Percentiles rank a stretch among this genome's conserved stretches.
phyloP scores from a whole-genome alignment of 139 green algal genomes.

The Coccomyxa sp. region DNA sequence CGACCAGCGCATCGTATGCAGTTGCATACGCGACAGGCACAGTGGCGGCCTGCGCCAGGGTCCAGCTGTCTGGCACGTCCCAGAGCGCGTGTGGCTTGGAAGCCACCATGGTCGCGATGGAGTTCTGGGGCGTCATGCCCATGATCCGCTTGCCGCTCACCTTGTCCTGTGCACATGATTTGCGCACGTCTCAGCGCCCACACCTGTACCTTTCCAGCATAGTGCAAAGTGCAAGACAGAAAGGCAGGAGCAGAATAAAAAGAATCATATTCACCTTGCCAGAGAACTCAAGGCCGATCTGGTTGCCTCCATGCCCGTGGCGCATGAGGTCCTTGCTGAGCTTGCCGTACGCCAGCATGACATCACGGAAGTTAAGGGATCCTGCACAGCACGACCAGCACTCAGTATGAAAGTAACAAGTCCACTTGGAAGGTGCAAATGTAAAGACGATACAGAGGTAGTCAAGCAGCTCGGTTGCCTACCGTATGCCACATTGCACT shows the following conservation, averaged over 20 bases:
- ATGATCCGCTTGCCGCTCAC: background rate
- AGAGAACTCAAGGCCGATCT: constrained; percentile 7
- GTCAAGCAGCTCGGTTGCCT: background rate
- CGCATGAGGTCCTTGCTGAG: background rate
- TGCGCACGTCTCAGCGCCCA: background rate
- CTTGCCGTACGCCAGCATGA: constrained; percentile 9
- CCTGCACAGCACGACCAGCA: background rate
- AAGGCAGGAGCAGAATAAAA: background rate
- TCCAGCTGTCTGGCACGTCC: constrained; percentile 5
- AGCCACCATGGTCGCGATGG: background rate
- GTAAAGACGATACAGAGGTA: background rate
- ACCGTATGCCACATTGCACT: constrained; percentile 1
- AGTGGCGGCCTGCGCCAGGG: background rate
- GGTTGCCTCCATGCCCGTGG: background rate
- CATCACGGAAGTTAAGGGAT: constrained; percentile 5
- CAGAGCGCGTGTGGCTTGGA: background rate
- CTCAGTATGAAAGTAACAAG: no score
- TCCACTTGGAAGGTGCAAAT: no score
- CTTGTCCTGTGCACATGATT: background rate
- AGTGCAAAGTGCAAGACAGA: background rate
- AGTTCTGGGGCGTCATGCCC: background rate
- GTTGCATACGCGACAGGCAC: constrained; percentile 1
- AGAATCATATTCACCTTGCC: background rate
- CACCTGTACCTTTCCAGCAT: background rate
- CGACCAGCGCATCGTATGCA: background rate